A percentile compares a stretch with the other conserved stretches of the same genome.
Conservation (phyloP, 306 rosid genomes). For the Castanospermum australe region DNA sequence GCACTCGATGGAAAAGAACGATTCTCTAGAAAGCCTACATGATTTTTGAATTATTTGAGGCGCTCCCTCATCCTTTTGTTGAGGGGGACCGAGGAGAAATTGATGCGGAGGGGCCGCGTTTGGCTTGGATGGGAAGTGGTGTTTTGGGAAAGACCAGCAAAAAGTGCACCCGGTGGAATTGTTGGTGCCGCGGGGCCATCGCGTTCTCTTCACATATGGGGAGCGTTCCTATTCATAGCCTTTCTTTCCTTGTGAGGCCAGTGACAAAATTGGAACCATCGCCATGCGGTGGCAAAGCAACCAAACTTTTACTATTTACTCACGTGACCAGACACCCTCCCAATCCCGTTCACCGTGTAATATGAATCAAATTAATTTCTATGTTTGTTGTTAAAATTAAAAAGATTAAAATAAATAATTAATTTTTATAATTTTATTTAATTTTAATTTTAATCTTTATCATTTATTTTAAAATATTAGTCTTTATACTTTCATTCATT, state of each 20-base stretch:
- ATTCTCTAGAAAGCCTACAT: constrained; percentile 36
- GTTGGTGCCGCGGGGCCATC: constrained; percentile 54
- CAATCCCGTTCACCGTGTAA: neutral
- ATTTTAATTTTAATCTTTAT: no score
- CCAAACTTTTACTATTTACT: constrained; percentile 32
- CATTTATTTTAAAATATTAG: no score
- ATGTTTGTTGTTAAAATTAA: no score
- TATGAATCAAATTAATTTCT: neutral
- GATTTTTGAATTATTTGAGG: constrained; percentile 42
- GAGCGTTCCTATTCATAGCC: constrained; percentile 37
- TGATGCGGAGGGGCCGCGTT: constrained; percentile 60
- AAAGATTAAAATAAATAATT: no score
- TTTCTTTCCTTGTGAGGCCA: constrained; percentile 37
- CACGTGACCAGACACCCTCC: constrained; percentile 13
- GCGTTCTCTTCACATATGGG: constrained; percentile 33
- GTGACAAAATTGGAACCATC: constrained; percentile 42
- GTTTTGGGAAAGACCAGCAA: constrained; percentile 69
- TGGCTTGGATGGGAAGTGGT: constrained; percentile 37
- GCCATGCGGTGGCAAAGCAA: constrained; percentile 11
- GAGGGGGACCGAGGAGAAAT: constrained; percentile 35
- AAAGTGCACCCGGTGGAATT: constrained; percentile 76
- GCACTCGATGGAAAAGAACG: constrained; percentile 43
- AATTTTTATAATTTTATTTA: no score
- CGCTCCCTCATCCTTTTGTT: constrained; percentile 40
- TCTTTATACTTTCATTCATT: no score